phyloP scores from a whole-genome alignment of 495 filamentous ascomycete species.

The Penicillium crystallinum region DNA sequence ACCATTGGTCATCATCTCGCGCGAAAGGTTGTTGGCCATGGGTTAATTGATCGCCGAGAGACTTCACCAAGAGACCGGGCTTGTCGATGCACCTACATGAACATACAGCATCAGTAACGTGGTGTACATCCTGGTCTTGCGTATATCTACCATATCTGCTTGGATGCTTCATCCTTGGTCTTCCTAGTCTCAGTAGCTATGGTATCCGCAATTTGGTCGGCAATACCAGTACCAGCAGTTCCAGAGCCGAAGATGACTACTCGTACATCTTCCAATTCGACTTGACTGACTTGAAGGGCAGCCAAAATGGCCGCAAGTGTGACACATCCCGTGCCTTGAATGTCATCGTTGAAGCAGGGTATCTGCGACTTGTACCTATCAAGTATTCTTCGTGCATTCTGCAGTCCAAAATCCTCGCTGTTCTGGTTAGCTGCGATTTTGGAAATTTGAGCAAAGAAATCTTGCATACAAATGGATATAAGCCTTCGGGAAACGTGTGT shows the following conservation, averaged over 20 bases:
- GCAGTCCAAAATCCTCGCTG: conserved; percentile 55
- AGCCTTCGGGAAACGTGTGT: conserved; percentile 68
- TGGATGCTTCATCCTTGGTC: conserved; percentile 65
- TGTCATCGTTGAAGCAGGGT: conserved; percentile 87
- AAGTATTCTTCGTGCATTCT: conserved; percentile 60
- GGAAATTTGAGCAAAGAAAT: not conserved
- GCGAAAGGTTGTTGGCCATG: conserved; percentile 63
- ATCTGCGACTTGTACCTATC: conserved; percentile 67
- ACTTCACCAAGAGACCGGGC: conserved; percentile 67
- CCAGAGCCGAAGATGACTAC: conserved; percentile 77
- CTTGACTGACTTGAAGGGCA: conserved; percentile 60
- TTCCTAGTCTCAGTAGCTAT: conserved; percentile 64
- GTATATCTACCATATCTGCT: conserved; percentile 70
- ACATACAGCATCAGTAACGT: not conserved
- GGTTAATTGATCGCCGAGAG: conserved; percentile 54
- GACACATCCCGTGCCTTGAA: conserved; percentile 85
- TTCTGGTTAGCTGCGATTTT: not conserved
- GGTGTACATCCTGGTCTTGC: too few relatives aligned
- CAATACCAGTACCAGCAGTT: conserved; percentile 81
- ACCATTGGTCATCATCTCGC: conserved; percentile 60
- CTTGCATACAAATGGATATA: conserved; percentile 70
- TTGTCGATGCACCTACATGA: conserved; percentile 80
- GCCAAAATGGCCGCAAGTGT: conserved; percentile 78
- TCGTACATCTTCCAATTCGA: conserved; percentile 61
- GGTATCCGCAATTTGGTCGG: conserved; percentile 76